A percentile compares a stretch with the other conserved stretches of the same genome.
Conservation (phyloP, 441 rosid genomes). For the Syzygium malaccense region DNA sequence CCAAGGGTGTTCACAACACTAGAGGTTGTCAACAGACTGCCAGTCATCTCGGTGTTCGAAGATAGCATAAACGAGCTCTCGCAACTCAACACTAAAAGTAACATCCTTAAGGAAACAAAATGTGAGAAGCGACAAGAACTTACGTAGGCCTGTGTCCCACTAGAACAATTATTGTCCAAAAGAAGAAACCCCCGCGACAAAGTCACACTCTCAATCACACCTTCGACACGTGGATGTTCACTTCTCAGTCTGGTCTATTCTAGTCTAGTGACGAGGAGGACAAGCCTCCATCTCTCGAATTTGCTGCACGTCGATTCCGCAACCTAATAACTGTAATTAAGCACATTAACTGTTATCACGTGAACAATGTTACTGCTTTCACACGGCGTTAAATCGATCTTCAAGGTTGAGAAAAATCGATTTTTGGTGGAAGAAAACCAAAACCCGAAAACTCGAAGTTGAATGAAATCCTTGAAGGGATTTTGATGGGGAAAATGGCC, state of each 20-base stretch:
- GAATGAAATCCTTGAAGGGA: background rate
- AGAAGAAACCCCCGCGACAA: background rate
- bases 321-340: background rate
- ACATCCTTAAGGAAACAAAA: background rate
- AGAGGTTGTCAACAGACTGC: background rate
- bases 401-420: background rate
- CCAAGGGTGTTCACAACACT: background rate
- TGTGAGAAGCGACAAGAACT: background rate
- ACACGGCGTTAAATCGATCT: background rate
- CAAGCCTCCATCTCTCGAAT: background rate
- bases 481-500: background rate
- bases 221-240: background rate
- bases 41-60: background rate
- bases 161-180: background rate
- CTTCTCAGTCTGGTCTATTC: background rate
- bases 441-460: background rate
- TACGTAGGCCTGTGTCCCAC: background rate
- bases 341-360: background rate
- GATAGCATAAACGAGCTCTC: background rate
- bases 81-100: background rate
- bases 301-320: background rate
- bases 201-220: background rate
- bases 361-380: background rate
- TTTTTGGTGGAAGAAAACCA: background rate
- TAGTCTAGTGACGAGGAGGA: background rate